These are phyloP conservation scores for Mesembryanthemum crystallinum DNA, from an alignment of 148 eudicot genomes.

Conservation along the genomic window DNA sequence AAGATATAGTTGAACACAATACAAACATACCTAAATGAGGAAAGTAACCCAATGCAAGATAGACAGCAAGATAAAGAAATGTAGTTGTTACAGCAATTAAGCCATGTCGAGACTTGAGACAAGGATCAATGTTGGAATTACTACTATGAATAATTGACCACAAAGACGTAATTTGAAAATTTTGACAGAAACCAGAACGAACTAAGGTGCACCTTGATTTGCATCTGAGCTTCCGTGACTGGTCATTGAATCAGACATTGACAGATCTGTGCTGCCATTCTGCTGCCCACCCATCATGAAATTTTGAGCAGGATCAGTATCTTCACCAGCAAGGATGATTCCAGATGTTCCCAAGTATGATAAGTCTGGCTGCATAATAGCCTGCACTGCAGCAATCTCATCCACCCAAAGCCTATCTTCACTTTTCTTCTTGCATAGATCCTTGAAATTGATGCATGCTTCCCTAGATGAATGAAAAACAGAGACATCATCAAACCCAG, in stretches of 20 bases:
- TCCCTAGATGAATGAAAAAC: slow-evolving; percentile 45
- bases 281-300: slow-evolving; percentile 34
- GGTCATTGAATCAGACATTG: slow-evolving; percentile 44
- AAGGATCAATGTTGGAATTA: background rate
- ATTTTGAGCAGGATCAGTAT: slow-evolving; percentile 38
- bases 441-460: slow-evolving; percentile 73
- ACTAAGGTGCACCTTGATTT: slow-evolving; percentile 37
- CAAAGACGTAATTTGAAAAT: background rate
- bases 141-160: background rate
- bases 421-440: slow-evolving; percentile 67
- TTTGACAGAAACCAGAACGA: background rate
- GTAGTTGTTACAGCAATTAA: background rate
- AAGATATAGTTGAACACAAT: no score
- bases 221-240: slow-evolving; percentile 52
- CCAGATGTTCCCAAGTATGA: slow-evolving; percentile 63
- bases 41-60: background rate
- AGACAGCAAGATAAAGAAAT: background rate
- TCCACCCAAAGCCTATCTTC: slow-evolving; percentile 76
- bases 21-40: background rate
- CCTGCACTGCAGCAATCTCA: slow-evolving; percentile 89
- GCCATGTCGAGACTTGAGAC: background rate
- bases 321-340: slow-evolving; percentile 54
- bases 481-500: slow-evolving; percentile 8
- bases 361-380: slow-evolving; percentile 47
- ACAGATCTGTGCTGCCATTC: slow-evolving; percentile 37